Evolutionary conservation across 768 basidiomycete genomes (phyloP).

Genomic region (Tremella yokohamensis): DNA sequence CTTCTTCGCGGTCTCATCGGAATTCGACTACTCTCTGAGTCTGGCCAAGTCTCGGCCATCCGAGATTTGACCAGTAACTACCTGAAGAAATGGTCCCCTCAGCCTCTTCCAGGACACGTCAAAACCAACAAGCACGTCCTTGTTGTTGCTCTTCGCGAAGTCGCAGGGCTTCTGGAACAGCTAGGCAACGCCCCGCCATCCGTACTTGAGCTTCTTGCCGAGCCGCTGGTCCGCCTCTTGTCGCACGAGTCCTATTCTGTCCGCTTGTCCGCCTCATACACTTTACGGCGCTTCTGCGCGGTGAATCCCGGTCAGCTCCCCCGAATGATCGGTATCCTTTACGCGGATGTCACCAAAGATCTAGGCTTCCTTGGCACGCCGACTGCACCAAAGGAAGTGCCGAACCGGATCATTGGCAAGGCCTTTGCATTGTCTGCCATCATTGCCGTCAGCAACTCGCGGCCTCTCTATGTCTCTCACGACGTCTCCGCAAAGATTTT

Average conservation of each 20-base stretch:
- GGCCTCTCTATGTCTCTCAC: constrained; percentile 90
- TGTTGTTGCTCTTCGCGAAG: constrained; percentile 72
- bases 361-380: constrained; percentile 69
- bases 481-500: constrained; percentile 84
- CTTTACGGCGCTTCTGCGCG: constrained; percentile 83
- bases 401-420: constrained; percentile 72
- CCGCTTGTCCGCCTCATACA: constrained; percentile 81
- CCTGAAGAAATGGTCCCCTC: constrained; percentile 79
- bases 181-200: constrained; percentile 87
- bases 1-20: constrained; percentile 82
- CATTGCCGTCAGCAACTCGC: constrained; percentile 76
- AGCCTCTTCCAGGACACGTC: constrained; percentile 79
- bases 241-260: constrained; percentile 82
- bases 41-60: constrained; percentile 86
- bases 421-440: constrained; percentile 85
- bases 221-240: constrained; percentile 78
- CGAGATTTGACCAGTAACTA: constrained; percentile 77
- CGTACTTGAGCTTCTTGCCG: constrained; percentile 81
- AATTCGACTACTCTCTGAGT: constrained; percentile 82
- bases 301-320: constrained; percentile 81
- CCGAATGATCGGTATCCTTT: constrained; percentile 68
- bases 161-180: constrained; percentile 78
- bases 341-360: constrained; percentile 80
- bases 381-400: constrained; percentile 66
- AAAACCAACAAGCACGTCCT: constrained; percentile 67